A percentile compares a stretch with the other conserved stretches of the same genome.
Evolutionary conservation across 176 grass and related monocot genomes (phyloP).

Genomic region (Bonia amplexicaulis): DNA sequence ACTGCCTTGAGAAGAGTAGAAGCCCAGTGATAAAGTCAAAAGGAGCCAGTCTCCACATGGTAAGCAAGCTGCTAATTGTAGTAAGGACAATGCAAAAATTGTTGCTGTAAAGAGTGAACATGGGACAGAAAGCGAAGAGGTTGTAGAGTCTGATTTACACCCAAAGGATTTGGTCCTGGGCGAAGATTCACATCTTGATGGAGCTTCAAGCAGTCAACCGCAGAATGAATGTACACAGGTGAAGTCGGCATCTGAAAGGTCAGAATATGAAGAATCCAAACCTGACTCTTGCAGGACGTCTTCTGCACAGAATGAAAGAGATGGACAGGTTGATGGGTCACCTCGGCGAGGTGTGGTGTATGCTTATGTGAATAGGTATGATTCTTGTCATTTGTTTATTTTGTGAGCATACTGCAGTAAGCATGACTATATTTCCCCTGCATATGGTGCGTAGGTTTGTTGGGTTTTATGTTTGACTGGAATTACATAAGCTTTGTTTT

Average conservation of each 20-base stretch:
- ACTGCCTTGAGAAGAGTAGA: conserved; percentile 20
- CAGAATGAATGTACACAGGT: conserved; percentile 8
- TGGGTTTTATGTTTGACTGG: conserved; percentile 21
- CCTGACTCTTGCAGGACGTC: conserved; percentile 21
- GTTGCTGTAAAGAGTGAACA: conserved; percentile 25
- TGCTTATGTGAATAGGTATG: conserved; percentile 55
- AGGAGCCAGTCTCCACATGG: conserved; percentile 19
- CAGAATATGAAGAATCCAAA: conserved; percentile 39
- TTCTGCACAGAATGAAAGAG: conserved; percentile 40
- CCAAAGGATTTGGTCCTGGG: conserved; percentile 15
- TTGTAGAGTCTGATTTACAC: conserved; percentile 9
- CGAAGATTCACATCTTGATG: conserved; percentile 29
- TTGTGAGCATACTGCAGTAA: background rate
- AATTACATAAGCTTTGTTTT: conserved; percentile 12
- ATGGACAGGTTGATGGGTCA: conserved; percentile 29
- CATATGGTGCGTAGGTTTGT: background rate
- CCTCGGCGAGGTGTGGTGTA: conserved; percentile 24
- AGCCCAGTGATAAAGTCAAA: conserved; percentile 23
- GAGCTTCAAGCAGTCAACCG: conserved; percentile 34
- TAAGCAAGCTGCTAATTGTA: conserved; percentile 26
- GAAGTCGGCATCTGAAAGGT: conserved; percentile 24
- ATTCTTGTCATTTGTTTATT: conserved; percentile 1
- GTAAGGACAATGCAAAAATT: conserved; percentile 13
- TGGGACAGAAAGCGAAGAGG: conserved; percentile 33
- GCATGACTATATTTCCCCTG: background rate